Evolutionary conservation across 2,329 filamentous ascomycete genomes (phyloP).

Genomic region (Microsporum canis): DNA sequence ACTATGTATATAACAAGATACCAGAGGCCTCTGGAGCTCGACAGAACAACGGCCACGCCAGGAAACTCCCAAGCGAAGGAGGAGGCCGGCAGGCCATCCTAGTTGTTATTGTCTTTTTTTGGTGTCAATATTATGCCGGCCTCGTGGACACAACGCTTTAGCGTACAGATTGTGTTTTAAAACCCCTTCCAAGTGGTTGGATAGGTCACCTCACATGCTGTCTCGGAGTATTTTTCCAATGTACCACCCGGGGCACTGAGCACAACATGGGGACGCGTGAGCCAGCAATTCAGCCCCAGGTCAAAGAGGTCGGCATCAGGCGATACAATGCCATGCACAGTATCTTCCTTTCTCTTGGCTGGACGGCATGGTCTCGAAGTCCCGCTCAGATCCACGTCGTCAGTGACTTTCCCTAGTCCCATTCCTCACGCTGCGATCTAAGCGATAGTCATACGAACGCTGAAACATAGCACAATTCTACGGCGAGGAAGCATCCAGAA

Average conservation of each 20-base stretch:
- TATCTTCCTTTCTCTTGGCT: not conserved
- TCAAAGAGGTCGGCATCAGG: not conserved
- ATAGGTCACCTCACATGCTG: not conserved
- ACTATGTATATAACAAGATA: not conserved
- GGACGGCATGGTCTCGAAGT: not conserved
- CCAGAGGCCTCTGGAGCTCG: not conserved
- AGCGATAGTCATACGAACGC: not conserved
- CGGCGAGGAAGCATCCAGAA: not conserved
- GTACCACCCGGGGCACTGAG: not conserved
- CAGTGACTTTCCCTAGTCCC: not conserved
- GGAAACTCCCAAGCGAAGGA: not conserved
- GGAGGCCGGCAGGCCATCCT: not conserved
- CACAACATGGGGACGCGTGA: slow-evolving; percentile 1
- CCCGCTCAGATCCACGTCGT: not conserved
- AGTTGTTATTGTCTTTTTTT: not conserved
- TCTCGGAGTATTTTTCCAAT: not conserved
- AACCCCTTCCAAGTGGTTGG: not conserved
- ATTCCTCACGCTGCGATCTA: not conserved
- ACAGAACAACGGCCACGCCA: not conserved
- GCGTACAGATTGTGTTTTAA: not conserved
- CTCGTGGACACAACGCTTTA: not conserved
- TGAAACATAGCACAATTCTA: not conserved
- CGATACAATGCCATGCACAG: not conserved
- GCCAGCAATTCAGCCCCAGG: slow-evolving; percentile 1
- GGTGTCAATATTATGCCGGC: not conserved